These are phyloP conservation scores for Vanderwaltozyma yarrowii DNA, from an alignment of 805 yeast genomes.

Conservation along the genomic window DNA sequence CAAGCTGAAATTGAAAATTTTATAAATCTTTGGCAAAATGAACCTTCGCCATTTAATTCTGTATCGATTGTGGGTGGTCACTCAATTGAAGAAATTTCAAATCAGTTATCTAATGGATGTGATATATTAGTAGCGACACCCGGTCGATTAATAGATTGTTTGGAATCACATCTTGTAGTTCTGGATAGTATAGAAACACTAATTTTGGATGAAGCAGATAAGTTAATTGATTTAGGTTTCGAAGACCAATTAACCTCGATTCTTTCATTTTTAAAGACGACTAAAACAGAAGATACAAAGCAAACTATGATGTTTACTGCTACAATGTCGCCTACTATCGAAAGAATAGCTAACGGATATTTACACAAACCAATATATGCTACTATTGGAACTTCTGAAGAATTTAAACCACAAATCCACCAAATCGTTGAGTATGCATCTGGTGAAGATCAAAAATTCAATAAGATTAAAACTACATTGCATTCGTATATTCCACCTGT, in stretches of 20 bases:
- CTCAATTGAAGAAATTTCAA: constrained; percentile 61
- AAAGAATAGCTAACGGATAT: constrained; percentile 53
- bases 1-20: constrained; percentile 53
- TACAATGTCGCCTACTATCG: constrained; percentile 72
- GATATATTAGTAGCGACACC: constrained; percentile 90
- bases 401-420: constrained; percentile 44
- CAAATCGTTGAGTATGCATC: constrained; percentile 54
- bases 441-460: constrained; percentile 36
- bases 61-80: constrained; percentile 86
- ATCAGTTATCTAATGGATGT: constrained; percentile 47
- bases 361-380: constrained; percentile 52
- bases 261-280: constrained; percentile 38
- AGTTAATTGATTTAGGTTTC: constrained; percentile 93
- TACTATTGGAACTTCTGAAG: constrained; percentile 57
- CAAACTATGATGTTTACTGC: constrained; percentile 92
- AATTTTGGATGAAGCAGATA: constrained; percentile 88
- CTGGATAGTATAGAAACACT: constrained; percentile 54
- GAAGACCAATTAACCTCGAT: constrained; percentile 67
- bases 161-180: constrained; percentile 55
- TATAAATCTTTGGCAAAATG: constrained; percentile 25
- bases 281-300: constrained; percentile 21
- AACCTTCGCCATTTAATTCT: constrained; percentile 1
- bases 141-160: constrained; percentile 75
- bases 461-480: constrained; percentile 16
- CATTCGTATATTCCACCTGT: constrained; percentile 41